Percentiles rank a stretch among this genome's conserved stretches.
phyloP scores from a whole-genome alignment of 306 rosid genomes.

The Lupinus albus region DNA sequence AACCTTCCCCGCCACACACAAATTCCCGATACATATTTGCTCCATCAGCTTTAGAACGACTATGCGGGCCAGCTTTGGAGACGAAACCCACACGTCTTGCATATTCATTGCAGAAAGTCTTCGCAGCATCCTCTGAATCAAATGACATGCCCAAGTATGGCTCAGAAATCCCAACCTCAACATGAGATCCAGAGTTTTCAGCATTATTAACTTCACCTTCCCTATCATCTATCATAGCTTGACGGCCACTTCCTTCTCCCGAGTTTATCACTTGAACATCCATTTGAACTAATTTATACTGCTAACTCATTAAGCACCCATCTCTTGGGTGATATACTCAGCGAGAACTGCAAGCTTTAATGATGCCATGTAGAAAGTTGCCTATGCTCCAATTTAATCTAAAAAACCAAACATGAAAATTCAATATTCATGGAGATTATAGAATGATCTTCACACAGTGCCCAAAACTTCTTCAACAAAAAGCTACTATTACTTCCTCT shows the following conservation, averaged over 20 bases:
- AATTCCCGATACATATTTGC: slow-evolving; percentile 59
- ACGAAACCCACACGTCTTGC: slow-evolving; percentile 71
- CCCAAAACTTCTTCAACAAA: slow-evolving; percentile 20
- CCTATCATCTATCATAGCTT: slow-evolving; percentile 48
- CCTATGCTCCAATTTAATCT: slow-evolving; percentile 27
- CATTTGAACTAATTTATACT: slow-evolving; percentile 45
- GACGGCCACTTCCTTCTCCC: slow-evolving; percentile 64
- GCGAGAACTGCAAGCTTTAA: slow-evolving; percentile 38
- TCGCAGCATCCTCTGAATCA: slow-evolving; percentile 75
- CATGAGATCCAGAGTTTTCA: slow-evolving; percentile 51
- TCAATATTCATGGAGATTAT: slow-evolving; percentile 2
- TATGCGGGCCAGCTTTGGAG: slow-evolving; percentile 59
- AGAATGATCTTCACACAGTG: background rate
- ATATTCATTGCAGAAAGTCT: slow-evolving; percentile 67
- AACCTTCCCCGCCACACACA: slow-evolving; percentile 73
- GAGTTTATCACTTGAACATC: slow-evolving; percentile 69
- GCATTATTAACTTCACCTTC: slow-evolving; percentile 53
- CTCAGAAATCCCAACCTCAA: slow-evolving; percentile 51
- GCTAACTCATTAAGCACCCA: slow-evolving; percentile 32
- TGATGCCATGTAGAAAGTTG: slow-evolving; percentile 32
- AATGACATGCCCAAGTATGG: slow-evolving; percentile 83
- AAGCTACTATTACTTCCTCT: background rate
- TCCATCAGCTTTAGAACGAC: slow-evolving; percentile 62
- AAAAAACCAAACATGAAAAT: slow-evolving; percentile 26
- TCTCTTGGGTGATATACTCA: slow-evolving; percentile 15